Percentiles rank a stretch among this genome's conserved stretches.
Evolutionary conservation across 192 early-diverging fungal species (phyloP).

Genomic region (Thoreauomyces humboldtii): DNA sequence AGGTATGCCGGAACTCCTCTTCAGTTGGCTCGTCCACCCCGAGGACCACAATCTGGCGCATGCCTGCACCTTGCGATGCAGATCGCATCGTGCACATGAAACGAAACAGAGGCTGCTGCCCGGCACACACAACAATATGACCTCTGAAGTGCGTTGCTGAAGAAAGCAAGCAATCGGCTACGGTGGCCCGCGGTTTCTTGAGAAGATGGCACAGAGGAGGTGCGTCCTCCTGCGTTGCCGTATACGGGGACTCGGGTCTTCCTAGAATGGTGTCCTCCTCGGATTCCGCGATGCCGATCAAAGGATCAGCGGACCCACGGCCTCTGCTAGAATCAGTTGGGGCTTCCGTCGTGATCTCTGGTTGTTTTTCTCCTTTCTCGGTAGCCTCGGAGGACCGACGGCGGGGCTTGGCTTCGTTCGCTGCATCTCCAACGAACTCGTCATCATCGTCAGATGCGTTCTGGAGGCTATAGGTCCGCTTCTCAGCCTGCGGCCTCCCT

Average conservation of each 20-base stretch:
- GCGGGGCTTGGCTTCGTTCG: too few species aligned
- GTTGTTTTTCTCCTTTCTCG: too few species aligned
- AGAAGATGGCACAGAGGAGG: conserved; percentile 4
- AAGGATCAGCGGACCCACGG: too few species aligned
- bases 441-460: too few species aligned
- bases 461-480: too few species aligned
- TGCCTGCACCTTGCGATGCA: not conserved
- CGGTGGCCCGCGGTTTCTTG: not conserved
- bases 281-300: too few species aligned
- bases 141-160: conserved; percentile 1
- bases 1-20: not conserved
- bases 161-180: not conserved
- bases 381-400: too few species aligned
- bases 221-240: not conserved
- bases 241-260: conserved; percentile 10
- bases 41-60: conserved; percentile 1
- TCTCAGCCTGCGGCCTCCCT: too few species aligned
- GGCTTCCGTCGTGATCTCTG: too few species aligned
- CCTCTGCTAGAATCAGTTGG: too few species aligned
- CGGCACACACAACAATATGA: conserved; percentile 5
- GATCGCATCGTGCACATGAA: conserved; percentile 20
- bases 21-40: not conserved
- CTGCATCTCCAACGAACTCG: too few species aligned
- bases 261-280: not conserved
- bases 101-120: conserved; percentile 1